A percentile compares a stretch with the other conserved stretches of the same genome.
Evolutionary conservation across 2,329 filamentous ascomycete species (phyloP).

Genomic region (Fusarium mundagurra): DNA sequence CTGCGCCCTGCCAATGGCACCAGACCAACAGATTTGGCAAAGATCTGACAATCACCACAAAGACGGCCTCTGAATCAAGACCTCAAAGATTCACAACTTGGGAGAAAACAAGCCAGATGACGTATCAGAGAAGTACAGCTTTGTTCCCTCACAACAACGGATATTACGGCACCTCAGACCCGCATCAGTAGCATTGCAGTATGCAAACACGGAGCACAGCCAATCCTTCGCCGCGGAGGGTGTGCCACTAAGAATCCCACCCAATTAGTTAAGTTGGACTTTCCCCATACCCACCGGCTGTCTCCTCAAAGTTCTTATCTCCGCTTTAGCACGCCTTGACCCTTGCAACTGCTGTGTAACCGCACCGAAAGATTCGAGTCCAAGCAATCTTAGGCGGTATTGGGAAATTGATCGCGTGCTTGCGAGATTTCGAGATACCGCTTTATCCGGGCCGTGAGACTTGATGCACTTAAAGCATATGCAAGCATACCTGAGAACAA

Average conservation of each 20-base stretch:
- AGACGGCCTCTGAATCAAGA: neutral
- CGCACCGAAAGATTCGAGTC: neutral
- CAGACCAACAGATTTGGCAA: neutral
- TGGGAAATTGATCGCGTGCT: neutral
- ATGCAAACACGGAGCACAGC: neutral
- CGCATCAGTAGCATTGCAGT: neutral
- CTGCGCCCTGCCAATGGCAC: neutral
- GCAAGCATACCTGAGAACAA: neutral
- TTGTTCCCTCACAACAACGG: neutral
- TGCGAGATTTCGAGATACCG: neutral
- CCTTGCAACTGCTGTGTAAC: neutral
- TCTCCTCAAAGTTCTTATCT: neutral
- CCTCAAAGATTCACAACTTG: neutral
- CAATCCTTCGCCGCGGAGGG: neutral
- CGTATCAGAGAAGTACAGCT: neutral
- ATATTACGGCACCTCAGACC: neutral
- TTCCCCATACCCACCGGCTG: neutral
- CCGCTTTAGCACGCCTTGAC: neutral
- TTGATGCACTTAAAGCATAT: neutral
- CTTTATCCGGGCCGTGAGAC: neutral
- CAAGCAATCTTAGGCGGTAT: neutral
- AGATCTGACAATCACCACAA: neutral
- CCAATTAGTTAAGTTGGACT: neutral
- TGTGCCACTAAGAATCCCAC: neutral
- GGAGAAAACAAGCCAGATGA: neutral